Evolutionary conservation across 768 basidiomycete genomes (phyloP), one percentile per base, ranked within the genome.

Genomic region (Brasilioporus rufonigricans): DNA sequence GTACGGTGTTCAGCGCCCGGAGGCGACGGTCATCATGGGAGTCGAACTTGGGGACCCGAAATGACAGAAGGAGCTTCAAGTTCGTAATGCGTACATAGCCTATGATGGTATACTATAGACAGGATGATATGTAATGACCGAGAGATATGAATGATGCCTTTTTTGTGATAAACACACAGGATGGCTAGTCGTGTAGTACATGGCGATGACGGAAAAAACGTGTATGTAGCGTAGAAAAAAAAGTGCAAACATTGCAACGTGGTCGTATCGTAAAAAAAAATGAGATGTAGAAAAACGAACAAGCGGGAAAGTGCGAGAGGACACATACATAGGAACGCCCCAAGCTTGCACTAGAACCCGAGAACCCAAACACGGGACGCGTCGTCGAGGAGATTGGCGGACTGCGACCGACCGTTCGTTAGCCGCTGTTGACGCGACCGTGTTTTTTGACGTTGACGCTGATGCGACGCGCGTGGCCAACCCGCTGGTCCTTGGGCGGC

Each of bases 381-480:
- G 33, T 12, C 3, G 16, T 16, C 35, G 35, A 18, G 14, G 35
- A 5, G 16, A 8, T 18, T 16, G 5, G 7, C 16, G 14, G 35
- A 36, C 16, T 36, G 35, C 16, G 35, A 7, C 35, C 33, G 14
- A 12, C 33, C 33, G 12, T 2, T 4, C 35, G 16, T 8, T 48
- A 69, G 10, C 50, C 52, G 14, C 62, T 59, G 32, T 26, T 43
- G 14, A 43, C 27, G 5, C 57, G 51, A 52, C 16, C 29, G 0
- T 55, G 53, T 44, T 70, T 71, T 63, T 71, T 74, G 62, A 74
- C 52, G 39, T 65, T 55, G 53, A 77, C 70, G 53, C 72, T 77
- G 56, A 77, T 66, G 14, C 77, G 73, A 27, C 71, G 68, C 13
- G 73, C 70, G 38, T 77, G 76, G 6, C 77, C 76, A 2, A 64